Evolutionary conservation across 164 flowering plant species (phyloP).

Genomic region (Pachysandra terminalis): DNA sequence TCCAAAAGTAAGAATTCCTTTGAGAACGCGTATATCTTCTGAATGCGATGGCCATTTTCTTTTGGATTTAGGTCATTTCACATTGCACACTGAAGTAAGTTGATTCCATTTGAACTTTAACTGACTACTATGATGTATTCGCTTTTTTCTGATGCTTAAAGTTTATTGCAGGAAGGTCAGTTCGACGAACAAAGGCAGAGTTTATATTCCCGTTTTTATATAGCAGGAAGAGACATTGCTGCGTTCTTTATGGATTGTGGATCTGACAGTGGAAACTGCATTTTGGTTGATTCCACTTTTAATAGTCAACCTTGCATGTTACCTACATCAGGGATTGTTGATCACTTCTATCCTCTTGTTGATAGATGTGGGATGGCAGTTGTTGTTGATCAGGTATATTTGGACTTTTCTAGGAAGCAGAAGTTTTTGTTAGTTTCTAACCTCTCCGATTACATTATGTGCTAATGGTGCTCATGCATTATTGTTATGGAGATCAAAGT

Average conservation of each 20-base stretch:
- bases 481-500: constrained; percentile 59
- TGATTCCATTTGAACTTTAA: constrained; percentile 3
- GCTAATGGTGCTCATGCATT: background rate
- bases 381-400: constrained; percentile 83
- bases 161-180: constrained; percentile 51
- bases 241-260: constrained; percentile 70
- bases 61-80: constrained; percentile 97
- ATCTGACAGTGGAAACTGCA: constrained; percentile 37
- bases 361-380: constrained; percentile 93
- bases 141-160: constrained; percentile 8
- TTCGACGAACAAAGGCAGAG: constrained; percentile 59
- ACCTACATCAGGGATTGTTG: constrained; percentile 31
- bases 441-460: background rate
- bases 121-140: background rate
- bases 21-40: constrained; percentile 41
- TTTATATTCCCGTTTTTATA: constrained; percentile 81
- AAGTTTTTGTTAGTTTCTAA: background rate
- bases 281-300: constrained; percentile 26
- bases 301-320: constrained; percentile 21
- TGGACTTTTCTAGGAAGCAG: too few relatives aligned
- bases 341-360: constrained; percentile 56
- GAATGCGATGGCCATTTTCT: constrained; percentile 67
- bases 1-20: constrained; percentile 92
- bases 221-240: constrained; percentile 93
- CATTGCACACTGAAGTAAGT: constrained; percentile 72